A percentile compares a stretch with the other conserved stretches of the same genome.
These are phyloP conservation scores for Ceratocystis cubensis DNA, from an alignment of 2,329 filamentous ascomycete species.

Conservation along the genomic window DNA sequence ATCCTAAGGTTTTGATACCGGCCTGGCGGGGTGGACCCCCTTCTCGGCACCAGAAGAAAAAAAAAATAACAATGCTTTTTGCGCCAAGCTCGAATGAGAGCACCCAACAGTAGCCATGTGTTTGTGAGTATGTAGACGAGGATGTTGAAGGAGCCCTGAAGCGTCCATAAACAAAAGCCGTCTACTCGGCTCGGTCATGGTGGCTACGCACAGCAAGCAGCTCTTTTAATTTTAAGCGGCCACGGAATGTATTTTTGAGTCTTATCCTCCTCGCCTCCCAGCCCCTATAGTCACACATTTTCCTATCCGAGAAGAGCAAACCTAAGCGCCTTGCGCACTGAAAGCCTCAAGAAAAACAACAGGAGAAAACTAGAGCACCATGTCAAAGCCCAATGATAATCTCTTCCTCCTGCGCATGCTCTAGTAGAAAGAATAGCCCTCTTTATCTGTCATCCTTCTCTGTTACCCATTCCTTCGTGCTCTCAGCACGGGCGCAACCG, in stretches of 20 bases:
- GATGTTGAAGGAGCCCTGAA: not conserved
- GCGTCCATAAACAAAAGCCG: not conserved
- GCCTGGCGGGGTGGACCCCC: not conserved
- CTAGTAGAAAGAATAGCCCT: slow-evolving; percentile 5
- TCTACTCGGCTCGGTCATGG: too few species aligned
- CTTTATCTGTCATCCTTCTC: slow-evolving; percentile 10
- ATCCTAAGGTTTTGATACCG: not conserved
- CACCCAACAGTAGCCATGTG: not conserved
- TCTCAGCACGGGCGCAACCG: slow-evolving; percentile 1
- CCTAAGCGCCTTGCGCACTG: not conserved
- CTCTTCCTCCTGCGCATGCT: not conserved
- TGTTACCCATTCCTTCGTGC: not conserved
- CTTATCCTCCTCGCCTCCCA: not conserved
- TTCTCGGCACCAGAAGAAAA: not conserved
- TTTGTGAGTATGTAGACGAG: not conserved
- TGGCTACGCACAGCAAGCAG: too few species aligned
- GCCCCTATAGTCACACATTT: not conserved
- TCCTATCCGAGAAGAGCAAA: not conserved
- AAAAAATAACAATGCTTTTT: not conserved
- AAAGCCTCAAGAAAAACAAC: not conserved
- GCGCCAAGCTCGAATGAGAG: slow-evolving; percentile 3
- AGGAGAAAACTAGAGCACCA: not conserved
- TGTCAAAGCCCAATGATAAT: not conserved
- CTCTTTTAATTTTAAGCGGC: too few species aligned
- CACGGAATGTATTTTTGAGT: not conserved